phyloP scores from a whole-genome alignment of 257 asterid species.

The Nicotiana tabacum region DNA sequence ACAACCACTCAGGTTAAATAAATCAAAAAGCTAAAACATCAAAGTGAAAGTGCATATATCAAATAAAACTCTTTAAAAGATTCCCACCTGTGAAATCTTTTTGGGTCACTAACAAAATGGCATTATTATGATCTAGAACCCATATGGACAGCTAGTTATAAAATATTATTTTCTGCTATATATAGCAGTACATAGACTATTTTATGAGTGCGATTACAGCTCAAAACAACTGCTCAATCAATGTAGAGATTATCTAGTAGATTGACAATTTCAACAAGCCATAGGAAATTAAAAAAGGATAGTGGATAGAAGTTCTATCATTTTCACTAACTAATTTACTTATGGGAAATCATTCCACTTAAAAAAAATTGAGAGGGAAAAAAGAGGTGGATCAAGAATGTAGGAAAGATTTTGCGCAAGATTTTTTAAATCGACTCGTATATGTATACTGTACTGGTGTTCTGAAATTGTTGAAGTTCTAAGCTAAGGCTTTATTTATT shows the following conservation, averaged over 20 bases:
- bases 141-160: neutral
- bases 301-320: neutral
- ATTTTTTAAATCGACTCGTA: no score
- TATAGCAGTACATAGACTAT: neutral
- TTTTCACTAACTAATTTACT: neutral
- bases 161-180: neutral
- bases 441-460: no score
- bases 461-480: no score
- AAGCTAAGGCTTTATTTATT: no score
- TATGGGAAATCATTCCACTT: neutral
- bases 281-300: neutral
- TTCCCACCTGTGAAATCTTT: neutral
- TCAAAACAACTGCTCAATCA: neutral
- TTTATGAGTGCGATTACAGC: slow-evolving; percentile 6
- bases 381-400: no score
- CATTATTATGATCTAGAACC: neutral
- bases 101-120: neutral
- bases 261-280: neutral
- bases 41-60: neutral
- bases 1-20: neutral
- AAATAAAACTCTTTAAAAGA: neutral
- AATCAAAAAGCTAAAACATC: neutral
- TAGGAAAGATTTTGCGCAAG: no score
- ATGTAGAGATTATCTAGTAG: neutral
- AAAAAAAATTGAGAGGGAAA: neutral